A percentile compares a stretch with the other conserved stretches of the same genome.
Evolutionary conservation across 2,329 filamentous ascomycete genomes (phyloP).

Genomic region (Ceratocystis diversiconidia): DNA sequence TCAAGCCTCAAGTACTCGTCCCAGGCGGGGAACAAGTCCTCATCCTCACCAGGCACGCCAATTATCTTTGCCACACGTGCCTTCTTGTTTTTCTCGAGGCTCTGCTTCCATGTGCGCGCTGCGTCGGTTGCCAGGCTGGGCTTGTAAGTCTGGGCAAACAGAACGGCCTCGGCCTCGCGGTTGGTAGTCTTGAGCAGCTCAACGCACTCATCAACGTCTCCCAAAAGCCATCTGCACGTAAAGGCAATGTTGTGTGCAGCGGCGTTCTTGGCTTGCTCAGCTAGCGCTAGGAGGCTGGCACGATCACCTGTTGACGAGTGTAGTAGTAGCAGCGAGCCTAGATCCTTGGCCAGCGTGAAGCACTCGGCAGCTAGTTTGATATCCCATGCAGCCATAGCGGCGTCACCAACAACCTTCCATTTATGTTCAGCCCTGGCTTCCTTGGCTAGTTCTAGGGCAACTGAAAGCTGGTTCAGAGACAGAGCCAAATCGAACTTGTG

Average conservation of each 20-base stretch:
- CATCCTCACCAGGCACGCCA: slow-evolving; percentile 66
- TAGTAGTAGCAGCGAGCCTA: slow-evolving; percentile 75
- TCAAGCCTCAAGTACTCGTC: slow-evolving; percentile 77
- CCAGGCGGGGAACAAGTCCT: slow-evolving; percentile 92
- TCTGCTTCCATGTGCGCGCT: slow-evolving; percentile 67
- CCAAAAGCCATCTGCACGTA: slow-evolving; percentile 74
- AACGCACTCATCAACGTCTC: slow-evolving; percentile 68
- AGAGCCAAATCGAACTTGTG: slow-evolving; percentile 93
- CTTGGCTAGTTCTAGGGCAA: slow-evolving; percentile 71
- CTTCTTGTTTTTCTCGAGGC: slow-evolving; percentile 73
- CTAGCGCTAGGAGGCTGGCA: slow-evolving; percentile 57
- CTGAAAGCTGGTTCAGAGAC: slow-evolving; percentile 65
- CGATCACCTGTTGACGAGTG: slow-evolving; percentile 75
- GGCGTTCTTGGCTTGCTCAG: slow-evolving; percentile 57
- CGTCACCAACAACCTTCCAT: slow-evolving; percentile 95
- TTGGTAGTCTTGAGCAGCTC: slow-evolving; percentile 66
- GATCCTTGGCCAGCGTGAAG: slow-evolving; percentile 78
- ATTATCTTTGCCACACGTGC: slow-evolving; percentile 70
- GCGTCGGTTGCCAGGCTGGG: slow-evolving; percentile 57
- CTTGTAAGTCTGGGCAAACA: slow-evolving; percentile 93
- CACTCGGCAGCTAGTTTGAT: slow-evolving; percentile 80
- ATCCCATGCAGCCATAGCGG: slow-evolving; percentile 76
- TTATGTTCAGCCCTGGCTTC: slow-evolving; percentile 85
- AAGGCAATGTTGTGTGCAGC: slow-evolving; percentile 89
- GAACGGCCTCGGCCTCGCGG: slow-evolving; percentile 67